Evolutionary conservation across 768 basidiomycete genomes (phyloP).

Genomic region (Vararia minispora): DNA sequence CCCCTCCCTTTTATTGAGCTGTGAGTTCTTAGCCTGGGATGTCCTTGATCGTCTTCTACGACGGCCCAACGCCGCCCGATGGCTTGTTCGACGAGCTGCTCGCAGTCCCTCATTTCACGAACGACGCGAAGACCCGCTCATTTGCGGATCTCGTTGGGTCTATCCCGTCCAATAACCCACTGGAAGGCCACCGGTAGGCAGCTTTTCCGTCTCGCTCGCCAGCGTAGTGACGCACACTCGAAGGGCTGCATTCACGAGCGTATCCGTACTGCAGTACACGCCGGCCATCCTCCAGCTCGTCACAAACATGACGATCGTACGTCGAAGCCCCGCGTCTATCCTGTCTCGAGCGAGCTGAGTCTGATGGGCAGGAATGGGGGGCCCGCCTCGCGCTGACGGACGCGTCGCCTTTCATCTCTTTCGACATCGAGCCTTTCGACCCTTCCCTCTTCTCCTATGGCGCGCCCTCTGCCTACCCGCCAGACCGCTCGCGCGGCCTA

Average conservation of each 20-base stretch:
- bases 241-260: conserved; percentile 4
- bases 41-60: conserved; percentile 13
- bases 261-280: conserved; percentile 2
- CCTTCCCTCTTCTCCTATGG: conserved; percentile 1
- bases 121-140: background rate
- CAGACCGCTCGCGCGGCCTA: conserved; percentile 12
- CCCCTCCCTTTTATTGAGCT: no score
- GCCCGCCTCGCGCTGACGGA: background rate
- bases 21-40: background rate
- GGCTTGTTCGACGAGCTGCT: conserved; percentile 15
- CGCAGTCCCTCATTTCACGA: background rate
- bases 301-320: conserved; percentile 4
- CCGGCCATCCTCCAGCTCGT: background rate
- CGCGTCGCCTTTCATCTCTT: conserved; percentile 5
- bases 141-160: conserved; percentile 2
- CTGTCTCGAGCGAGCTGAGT: background rate
- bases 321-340: background rate
- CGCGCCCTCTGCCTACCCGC: conserved; percentile 10
- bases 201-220: no score
- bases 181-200: conserved; percentile 1
- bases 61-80: conserved; percentile 12
- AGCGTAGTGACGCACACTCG: background rate
- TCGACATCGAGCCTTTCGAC: conserved; percentile 10
- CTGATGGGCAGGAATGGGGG: background rate
- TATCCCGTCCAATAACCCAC: background rate